Evolutionary conservation across 495 filamentous ascomycete species (phyloP).

Genomic region (Podospora comata): DNA sequence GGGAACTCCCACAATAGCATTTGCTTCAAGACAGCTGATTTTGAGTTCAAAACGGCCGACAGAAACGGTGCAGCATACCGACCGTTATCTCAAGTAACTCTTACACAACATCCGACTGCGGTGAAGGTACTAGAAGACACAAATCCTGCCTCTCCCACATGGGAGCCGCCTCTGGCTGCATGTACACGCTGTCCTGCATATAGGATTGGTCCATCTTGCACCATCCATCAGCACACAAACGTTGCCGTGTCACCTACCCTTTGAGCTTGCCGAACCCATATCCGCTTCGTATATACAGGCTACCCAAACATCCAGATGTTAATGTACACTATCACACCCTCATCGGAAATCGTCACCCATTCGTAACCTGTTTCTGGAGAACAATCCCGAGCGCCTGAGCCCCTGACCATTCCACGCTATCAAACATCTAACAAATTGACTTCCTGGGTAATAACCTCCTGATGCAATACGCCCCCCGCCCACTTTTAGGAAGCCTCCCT

Average conservation of each 20-base stretch:
- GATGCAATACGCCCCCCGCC: conserved; percentile 21
- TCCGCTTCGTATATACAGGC: not conserved
- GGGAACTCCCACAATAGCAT: too few relatives aligned
- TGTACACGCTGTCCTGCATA: not conserved
- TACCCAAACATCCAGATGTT: not conserved
- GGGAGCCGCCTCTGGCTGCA: not conserved
- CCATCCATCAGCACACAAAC: too few relatives aligned
- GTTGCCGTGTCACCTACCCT: not conserved
- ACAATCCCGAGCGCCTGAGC: conserved; percentile 3
- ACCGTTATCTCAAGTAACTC: not conserved
- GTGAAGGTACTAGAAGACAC: not conserved
- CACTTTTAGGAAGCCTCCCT: conserved; percentile 25
- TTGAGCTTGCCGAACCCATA: not conserved
- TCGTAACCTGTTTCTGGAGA: conserved; percentile 5
- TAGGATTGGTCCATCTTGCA: not conserved
- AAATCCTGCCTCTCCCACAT: not conserved
- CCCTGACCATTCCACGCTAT: conserved; percentile 4
- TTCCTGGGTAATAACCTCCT: conserved; percentile 16
- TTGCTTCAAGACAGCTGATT: too few relatives aligned
- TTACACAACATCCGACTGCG: not conserved
- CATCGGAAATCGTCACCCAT: not conserved
- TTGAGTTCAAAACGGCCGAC: not conserved
- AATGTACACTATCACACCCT: not conserved
- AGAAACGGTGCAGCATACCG: not conserved
- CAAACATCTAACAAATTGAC: conserved; percentile 16